Evolutionary conservation across 139 green algal genomes (phyloP).

Genomic region (Marvania coccoides): DNA sequence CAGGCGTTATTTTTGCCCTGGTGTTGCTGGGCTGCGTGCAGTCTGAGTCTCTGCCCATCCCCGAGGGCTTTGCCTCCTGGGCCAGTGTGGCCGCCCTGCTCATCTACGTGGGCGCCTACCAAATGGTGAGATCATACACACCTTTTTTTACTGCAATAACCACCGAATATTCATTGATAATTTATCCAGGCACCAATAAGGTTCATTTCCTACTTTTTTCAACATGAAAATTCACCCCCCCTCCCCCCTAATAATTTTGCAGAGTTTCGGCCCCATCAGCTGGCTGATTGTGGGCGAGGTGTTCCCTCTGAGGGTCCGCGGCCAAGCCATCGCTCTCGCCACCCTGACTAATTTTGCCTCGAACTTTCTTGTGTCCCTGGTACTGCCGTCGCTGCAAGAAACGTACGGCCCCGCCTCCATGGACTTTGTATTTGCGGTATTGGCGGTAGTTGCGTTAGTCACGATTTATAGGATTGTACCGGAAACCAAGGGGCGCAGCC

Average conservation of each 20-base stretch:
- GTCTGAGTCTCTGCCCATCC: constrained; percentile 9
- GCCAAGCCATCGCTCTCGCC: constrained; percentile 72
- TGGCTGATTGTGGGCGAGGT: constrained; percentile 86
- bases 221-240: no score
- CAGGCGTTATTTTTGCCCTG: constrained; percentile 59
- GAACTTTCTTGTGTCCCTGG: constrained; percentile 76
- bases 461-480: constrained; percentile 74
- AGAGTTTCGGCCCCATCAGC: constrained; percentile 85
- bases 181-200: background rate
- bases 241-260: constrained; percentile 22
- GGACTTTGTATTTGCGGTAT: constrained; percentile 67
- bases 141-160: background rate
- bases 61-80: constrained; percentile 14
- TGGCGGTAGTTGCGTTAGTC: constrained; percentile 54
- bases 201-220: no score
- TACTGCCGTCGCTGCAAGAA: constrained; percentile 58
- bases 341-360: constrained; percentile 85
- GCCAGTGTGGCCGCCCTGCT: constrained; percentile 69
- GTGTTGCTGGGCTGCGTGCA: constrained; percentile 38
- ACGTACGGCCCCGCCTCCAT: constrained; percentile 51
- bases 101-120: constrained; percentile 85
- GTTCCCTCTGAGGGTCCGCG: constrained; percentile 71
- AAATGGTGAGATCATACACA: constrained; percentile 30
- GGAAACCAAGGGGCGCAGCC: constrained; percentile 85
- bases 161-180: no score